phyloP scores from a whole-genome alignment of 2,329 filamentous ascomycete genomes.

The Botrytis tulipae region DNA sequence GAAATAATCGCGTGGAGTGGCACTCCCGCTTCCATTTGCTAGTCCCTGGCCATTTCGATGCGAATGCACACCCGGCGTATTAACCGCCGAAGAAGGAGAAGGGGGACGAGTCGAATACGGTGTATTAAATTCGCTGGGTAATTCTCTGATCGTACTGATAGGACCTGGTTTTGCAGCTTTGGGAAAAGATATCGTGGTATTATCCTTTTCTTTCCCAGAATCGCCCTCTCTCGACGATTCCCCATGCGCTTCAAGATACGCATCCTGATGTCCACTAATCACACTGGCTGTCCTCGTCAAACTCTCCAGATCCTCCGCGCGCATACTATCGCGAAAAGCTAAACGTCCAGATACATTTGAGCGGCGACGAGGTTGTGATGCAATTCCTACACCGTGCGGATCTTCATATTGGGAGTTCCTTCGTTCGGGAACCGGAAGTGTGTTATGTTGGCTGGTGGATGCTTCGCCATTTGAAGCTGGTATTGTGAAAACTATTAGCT shows the following conservation, averaged over 20 bases:
- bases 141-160: slow-evolving; percentile 20
- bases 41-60: background rate
- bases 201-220: background rate
- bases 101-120: slow-evolving; percentile 23
- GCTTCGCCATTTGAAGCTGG: background rate
- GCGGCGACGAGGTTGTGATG: background rate
- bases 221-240: background rate
- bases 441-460: background rate
- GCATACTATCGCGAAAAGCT: slow-evolving; percentile 14
- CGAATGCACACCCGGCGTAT: background rate
- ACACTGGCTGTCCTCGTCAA: slow-evolving; percentile 8
- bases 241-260: background rate
- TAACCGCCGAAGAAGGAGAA: slow-evolving; percentile 11
- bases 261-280: slow-evolving; percentile 13
- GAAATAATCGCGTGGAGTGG: background rate
- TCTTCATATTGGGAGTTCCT: slow-evolving; percentile 1
- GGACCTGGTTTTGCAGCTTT: slow-evolving; percentile 16
- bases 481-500: background rate
- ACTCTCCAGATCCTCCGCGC: slow-evolving; percentile 14
- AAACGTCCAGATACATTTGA: slow-evolving; percentile 16
- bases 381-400: background rate
- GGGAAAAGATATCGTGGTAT: slow-evolving; percentile 14
- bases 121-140: slow-evolving; percentile 22
- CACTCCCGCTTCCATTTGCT: background rate
- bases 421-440: background rate